These are phyloP conservation scores for Monosporascus ibericus DNA, from an alignment of 2,329 filamentous ascomycete genomes.

Conservation along the genomic window DNA sequence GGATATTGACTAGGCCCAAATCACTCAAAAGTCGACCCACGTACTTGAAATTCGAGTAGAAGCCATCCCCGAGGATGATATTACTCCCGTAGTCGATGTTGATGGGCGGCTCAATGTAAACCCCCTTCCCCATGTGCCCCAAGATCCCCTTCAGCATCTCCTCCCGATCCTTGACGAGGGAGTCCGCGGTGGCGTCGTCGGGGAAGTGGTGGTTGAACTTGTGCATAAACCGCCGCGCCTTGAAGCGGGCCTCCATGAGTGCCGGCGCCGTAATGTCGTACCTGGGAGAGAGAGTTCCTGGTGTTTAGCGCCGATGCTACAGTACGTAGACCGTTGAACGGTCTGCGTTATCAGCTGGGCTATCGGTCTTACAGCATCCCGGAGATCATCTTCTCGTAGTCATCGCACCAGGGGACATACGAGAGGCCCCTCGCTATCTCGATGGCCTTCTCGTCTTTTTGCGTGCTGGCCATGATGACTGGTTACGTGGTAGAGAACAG, in stretches of 20 bases:
- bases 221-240: slow-evolving; percentile 48
- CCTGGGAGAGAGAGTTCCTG: slow-evolving; percentile 21
- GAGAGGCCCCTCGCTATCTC: slow-evolving; percentile 40
- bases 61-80: slow-evolving; percentile 53
- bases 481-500: neutral
- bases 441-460: slow-evolving; percentile 37
- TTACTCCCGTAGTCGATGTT: slow-evolving; percentile 62
- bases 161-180: slow-evolving; percentile 33
- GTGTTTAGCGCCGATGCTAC: neutral
- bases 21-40: slow-evolving; percentile 4
- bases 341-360: neutral
- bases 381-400: slow-evolving; percentile 57
- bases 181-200: slow-evolving; percentile 35
- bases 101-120: slow-evolving; percentile 56
- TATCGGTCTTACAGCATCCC: slow-evolving; percentile 43
- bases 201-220: slow-evolving; percentile 55
- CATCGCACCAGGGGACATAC: slow-evolving; percentile 50
- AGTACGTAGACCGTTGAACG: too few relatives aligned
- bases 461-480: slow-evolving; percentile 27
- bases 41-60: slow-evolving; percentile 58
- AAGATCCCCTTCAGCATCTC: slow-evolving; percentile 44
- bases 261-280: slow-evolving; percentile 45
- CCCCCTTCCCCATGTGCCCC: slow-evolving; percentile 42
- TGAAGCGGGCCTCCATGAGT: slow-evolving; percentile 44
- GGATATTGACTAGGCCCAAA: neutral